phyloP scores from a whole-genome alignment of 257 asterid species.

The Buddleja alternifolia region DNA sequence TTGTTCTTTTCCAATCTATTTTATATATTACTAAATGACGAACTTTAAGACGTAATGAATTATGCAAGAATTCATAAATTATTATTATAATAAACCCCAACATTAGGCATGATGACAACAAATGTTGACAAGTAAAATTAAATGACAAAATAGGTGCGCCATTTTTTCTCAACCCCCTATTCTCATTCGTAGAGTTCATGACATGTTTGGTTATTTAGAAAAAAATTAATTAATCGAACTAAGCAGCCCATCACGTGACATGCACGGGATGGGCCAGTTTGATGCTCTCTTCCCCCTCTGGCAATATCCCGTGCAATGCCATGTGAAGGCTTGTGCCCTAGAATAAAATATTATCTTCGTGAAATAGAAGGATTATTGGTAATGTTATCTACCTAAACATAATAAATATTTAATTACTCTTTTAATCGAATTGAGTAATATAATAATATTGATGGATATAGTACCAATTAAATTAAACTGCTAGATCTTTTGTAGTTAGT shows the following conservation, averaged over 20 bases:
- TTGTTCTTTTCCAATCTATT: no score
- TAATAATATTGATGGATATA: no score
- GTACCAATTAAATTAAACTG: no score
- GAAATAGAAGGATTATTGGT: no score
- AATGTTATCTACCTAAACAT: no score
- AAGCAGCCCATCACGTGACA: slow-evolving; percentile 6
- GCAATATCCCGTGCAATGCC: slow-evolving; percentile 29
- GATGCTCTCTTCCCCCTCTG: neutral
- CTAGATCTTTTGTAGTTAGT: no score
- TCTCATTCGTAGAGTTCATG: neutral
- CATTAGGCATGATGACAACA: neutral
- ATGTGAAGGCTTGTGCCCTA: slow-evolving; percentile 19
- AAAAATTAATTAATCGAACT: neutral
- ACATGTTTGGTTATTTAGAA: slow-evolving; percentile 8
- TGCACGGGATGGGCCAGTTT: slow-evolving; percentile 24
- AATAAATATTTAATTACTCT: no score
- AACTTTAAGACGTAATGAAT: no score
- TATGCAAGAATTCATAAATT: no score
- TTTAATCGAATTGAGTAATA: no score
- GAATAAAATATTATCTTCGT: neutral
- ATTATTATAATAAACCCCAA: no score
- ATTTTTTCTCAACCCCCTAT: neutral
- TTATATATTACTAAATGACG: no score
- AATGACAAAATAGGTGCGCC: slow-evolving; percentile 11
- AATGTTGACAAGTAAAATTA: neutral